These are phyloP conservation scores for Beauveria australis DNA, from an alignment of 2,329 filamentous ascomycete genomes.

Conservation along the genomic window DNA sequence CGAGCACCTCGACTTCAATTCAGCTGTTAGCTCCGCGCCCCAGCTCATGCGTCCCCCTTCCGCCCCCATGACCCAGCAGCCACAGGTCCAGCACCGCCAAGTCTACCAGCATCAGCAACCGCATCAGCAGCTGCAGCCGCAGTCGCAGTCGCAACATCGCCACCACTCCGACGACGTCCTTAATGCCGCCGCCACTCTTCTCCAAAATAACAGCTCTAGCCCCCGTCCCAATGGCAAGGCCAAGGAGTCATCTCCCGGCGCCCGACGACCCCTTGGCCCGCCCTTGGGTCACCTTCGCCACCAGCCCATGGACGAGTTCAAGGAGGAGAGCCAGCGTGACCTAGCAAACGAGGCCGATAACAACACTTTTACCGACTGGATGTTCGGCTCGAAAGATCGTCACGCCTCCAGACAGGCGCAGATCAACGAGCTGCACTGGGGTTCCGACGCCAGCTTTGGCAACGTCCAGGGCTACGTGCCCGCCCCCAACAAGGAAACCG, in stretches of 20 bases:
- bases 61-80: conserved; percentile 19
- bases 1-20: conserved; percentile 10
- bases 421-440: conserved; percentile 51
- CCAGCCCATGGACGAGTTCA: conserved; percentile 35
- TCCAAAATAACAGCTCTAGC: conserved; percentile 36
- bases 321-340: conserved; percentile 29
- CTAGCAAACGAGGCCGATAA: conserved; percentile 24
- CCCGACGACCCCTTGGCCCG: conserved; percentile 22
- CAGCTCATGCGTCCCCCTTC: conserved; percentile 30
- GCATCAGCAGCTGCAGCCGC: conserved; percentile 15
- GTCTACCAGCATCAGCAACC: conserved; percentile 16
- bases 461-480: conserved; percentile 49
- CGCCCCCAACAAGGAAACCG: conserved; percentile 46
- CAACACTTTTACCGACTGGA: conserved; percentile 34
- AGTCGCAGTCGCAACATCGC: conserved; percentile 20
- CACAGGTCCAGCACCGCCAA: conserved; percentile 7
- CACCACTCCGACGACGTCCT: conserved; percentile 47
- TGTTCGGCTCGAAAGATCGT: conserved; percentile 27
- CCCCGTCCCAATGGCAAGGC: conserved; percentile 11
- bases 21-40: not conserved
- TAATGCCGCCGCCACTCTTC: conserved; percentile 43
- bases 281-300: conserved; percentile 34
- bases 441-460: conserved; percentile 59
- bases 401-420: conserved; percentile 25
- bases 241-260: conserved; percentile 15